A percentile compares a stretch with the other conserved stretches of the same genome.
phyloP scores from a whole-genome alignment of 306 rosid genomes.

The Casuarina glauca region DNA sequence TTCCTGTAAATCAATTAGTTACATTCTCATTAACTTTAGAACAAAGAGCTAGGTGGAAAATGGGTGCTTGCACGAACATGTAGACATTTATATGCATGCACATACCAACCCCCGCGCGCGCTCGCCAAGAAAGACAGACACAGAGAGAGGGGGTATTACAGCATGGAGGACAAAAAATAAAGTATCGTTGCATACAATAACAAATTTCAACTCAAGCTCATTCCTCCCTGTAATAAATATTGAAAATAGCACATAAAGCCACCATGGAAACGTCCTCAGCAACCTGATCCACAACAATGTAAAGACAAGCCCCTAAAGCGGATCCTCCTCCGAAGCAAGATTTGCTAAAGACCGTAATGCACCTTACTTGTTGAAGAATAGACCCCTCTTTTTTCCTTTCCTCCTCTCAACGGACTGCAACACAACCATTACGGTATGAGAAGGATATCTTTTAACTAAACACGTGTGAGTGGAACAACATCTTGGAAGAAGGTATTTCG shows the following conservation, averaged over 20 bases:
- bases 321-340: constrained; percentile 23
- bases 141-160: neutral
- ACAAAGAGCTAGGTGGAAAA: neutral
- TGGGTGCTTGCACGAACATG: neutral
- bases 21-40: neutral
- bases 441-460: neutral
- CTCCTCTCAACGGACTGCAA: constrained; percentile 81
- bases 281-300: constrained; percentile 27
- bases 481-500: neutral
- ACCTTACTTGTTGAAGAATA: constrained; percentile 63
- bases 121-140: neutral
- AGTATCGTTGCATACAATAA: constrained; percentile 23
- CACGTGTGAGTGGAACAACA: neutral
- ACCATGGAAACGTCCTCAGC: constrained; percentile 32
- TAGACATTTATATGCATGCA: neutral
- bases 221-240: constrained; percentile 37
- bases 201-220: constrained; percentile 46
- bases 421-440: neutral
- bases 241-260: constrained; percentile 12
- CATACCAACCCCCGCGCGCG: neutral
- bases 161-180: constrained; percentile 9
- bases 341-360: constrained; percentile 25
- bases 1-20: neutral
- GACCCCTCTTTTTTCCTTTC: constrained; percentile 69
- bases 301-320: constrained; percentile 13